phyloP scores from a whole-genome alignment of 257 asterid species.

The Solanum dulcamara region DNA sequence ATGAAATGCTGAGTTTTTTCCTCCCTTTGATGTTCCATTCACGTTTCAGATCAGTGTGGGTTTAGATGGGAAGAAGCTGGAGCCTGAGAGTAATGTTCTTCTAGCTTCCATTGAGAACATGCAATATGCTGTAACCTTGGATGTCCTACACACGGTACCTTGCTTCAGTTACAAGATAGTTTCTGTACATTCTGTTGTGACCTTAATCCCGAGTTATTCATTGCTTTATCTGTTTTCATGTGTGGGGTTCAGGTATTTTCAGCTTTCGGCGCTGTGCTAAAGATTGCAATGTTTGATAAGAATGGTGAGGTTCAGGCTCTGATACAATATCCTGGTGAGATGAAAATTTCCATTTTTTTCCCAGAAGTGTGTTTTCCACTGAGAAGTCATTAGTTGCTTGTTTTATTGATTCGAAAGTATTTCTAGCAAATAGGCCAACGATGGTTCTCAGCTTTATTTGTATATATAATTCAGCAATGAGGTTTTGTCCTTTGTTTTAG shows the following conservation, averaged over 20 bases:
- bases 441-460: neutral
- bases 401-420: neutral
- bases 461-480: neutral
- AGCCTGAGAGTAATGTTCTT: slow-evolving; percentile 93
- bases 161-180: slow-evolving; percentile 7
- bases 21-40: neutral
- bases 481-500: neutral
- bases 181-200: neutral
- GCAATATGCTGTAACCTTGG: slow-evolving; percentile 96
- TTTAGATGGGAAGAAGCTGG: slow-evolving; percentile 75
- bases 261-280: slow-evolving; percentile 68
- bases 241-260: slow-evolving; percentile 46
- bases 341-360: neutral
- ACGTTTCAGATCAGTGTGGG: slow-evolving; percentile 66
- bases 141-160: slow-evolving; percentile 67
- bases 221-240: neutral
- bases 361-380: neutral
- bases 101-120: slow-evolving; percentile 97
- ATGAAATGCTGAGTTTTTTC: neutral
- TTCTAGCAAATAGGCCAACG: neutral
- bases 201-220: neutral
- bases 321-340: slow-evolving; percentile 78
- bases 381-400: neutral
- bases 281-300: slow-evolving; percentile 91
- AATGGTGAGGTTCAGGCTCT: slow-evolving; percentile 86